phyloP scores from a whole-genome alignment of 331 rosid genomes.

The Erythrophleum ivorense region DNA sequence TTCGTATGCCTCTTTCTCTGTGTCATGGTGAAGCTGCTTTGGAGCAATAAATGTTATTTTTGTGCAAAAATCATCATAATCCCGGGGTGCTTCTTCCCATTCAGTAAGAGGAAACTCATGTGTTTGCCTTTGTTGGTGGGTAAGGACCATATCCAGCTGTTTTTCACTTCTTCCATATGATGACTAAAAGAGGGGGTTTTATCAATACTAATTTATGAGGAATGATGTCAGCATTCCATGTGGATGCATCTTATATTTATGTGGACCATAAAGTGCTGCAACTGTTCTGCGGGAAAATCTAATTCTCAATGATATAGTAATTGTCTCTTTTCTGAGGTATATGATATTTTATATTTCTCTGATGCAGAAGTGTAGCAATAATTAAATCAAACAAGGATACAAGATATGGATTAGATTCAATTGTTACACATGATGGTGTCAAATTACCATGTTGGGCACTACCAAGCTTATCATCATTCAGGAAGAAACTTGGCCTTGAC shows the following conservation, averaged over 20 bases:
- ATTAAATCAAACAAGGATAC: constrained; percentile 92
- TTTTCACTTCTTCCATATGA: neutral
- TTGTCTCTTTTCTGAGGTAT: neutral
- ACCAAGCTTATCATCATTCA: constrained; percentile 70
- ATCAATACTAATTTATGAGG: neutral
- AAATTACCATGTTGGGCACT: constrained; percentile 85
- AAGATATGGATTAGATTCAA: constrained; percentile 83
- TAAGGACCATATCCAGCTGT: neutral
- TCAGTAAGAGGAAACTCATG: neutral
- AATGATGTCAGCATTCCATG: constrained; percentile 29
- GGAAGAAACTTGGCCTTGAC: constrained; percentile 67
- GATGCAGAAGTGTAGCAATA: constrained; percentile 75
- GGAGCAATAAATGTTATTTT: neutral
- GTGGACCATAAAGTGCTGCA: constrained; percentile 17
- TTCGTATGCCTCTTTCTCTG: neutral
- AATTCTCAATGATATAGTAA: neutral
- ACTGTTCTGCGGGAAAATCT: neutral
- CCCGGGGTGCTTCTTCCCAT: neutral
- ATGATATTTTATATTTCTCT: constrained; percentile 36
- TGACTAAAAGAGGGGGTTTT: neutral
- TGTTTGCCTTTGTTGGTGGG: neutral
- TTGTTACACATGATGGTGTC: constrained; percentile 90
- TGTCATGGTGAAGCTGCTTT: neutral
- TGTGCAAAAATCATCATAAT: neutral
- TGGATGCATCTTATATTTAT: constrained; percentile 18